Conservation (phyloP, 2,329 filamentous ascomycete genomes). For the Cytospora schulzeri region DNA sequence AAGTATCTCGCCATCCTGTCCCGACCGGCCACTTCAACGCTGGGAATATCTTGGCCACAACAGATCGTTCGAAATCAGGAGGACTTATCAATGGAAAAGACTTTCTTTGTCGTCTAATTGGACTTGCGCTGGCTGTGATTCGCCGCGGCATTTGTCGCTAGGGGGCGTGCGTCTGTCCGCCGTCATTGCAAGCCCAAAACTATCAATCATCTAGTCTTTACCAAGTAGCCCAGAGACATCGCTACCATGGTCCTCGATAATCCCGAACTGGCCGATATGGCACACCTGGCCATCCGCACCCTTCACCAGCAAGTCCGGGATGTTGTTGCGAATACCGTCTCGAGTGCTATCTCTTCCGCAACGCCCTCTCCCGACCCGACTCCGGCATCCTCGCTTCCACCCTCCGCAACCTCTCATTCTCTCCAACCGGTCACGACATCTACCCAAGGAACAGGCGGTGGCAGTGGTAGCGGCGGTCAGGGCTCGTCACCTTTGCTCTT, state of each 20-base stretch:
- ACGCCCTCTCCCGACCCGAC: slow-evolving; percentile 13
- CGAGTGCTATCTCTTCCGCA: slow-evolving; percentile 19
- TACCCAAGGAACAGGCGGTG: slow-evolving; percentile 7
- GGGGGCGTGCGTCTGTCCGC: background rate
- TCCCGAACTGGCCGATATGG: slow-evolving; percentile 24
- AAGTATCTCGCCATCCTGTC: background rate
- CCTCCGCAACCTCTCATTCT: background rate
- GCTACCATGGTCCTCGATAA: slow-evolving; percentile 22
- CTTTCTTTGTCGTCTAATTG: background rate
- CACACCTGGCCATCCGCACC: slow-evolving; percentile 25
- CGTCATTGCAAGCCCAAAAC: background rate
- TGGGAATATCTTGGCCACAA: background rate
- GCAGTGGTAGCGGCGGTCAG: slow-evolving; percentile 31
- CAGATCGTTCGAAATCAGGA: background rate
- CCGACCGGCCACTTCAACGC: background rate
- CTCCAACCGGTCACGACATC: background rate
- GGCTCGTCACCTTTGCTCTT: slow-evolving; percentile 74
- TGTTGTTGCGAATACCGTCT: slow-evolving; percentile 6
- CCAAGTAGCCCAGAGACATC: background rate
- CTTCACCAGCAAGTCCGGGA: slow-evolving; percentile 25
- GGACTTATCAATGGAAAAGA: slow-evolving; percentile 1
- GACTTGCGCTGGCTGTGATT: slow-evolving; percentile 16
- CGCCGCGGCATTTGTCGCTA: slow-evolving; percentile 21
- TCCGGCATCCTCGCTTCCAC: background rate
- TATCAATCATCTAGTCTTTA: background rate